phyloP scores from a whole-genome alignment of 192 early-diverging fungal genomes.

The Endogone sp. region DNA sequence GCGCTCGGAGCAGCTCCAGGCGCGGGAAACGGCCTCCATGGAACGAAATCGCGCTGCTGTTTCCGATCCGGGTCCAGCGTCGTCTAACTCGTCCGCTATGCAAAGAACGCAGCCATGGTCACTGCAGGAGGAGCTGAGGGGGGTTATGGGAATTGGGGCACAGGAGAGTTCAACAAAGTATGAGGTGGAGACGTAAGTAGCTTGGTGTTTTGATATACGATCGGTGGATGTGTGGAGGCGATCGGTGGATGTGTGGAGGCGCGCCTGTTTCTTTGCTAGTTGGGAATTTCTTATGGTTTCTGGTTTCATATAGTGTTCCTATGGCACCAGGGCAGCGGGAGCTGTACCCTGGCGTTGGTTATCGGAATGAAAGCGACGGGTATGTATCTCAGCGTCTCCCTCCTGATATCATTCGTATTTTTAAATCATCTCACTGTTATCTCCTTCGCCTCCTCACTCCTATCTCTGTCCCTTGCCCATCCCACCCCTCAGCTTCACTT shows the following conservation, averaged over 20 bases:
- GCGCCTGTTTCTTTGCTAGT: too few relatives aligned
- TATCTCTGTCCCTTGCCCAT: background rate
- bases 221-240: too few relatives aligned
- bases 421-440: too few relatives aligned
- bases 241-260: too few relatives aligned
- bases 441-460: too few relatives aligned
- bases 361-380: slow-evolving; percentile 28
- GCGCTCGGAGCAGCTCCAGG: slow-evolving; percentile 22
- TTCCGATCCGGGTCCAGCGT: slow-evolving; percentile 21
- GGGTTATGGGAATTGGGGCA: slow-evolving; percentile 11
- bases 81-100: slow-evolving; percentile 27
- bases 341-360: slow-evolving; percentile 4
- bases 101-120: slow-evolving; percentile 18
- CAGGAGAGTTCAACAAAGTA: slow-evolving; percentile 12
- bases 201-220: background rate
- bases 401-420: too few relatives aligned
- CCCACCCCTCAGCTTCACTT: too few relatives aligned
- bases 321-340: too few relatives aligned
- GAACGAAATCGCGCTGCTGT: background rate
- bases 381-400: slow-evolving; percentile 4
- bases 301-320: too few relatives aligned
- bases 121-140: slow-evolving; percentile 26
- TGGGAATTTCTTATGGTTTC: too few relatives aligned
- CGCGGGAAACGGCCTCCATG: background rate
- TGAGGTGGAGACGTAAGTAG: slow-evolving; percentile 25